These are phyloP conservation scores for Russula vinacea DNA, from an alignment of 768 basidiomycete genomes.

Conservation along the genomic window DNA sequence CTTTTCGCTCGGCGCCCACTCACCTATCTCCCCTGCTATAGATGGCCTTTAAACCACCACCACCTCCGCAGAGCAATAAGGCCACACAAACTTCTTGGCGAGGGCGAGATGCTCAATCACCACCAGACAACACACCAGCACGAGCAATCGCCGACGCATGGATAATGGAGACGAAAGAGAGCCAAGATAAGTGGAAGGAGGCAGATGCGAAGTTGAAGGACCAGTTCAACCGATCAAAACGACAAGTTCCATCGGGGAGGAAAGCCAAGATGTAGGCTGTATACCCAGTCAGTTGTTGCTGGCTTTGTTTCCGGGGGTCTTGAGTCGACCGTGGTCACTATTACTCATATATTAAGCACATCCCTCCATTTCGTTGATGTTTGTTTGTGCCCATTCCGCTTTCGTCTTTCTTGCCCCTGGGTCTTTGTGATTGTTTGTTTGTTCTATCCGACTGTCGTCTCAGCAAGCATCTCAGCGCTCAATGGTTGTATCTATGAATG, in stretches of 20 bases:
- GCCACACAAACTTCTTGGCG: slow-evolving; percentile 24
- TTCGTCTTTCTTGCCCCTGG: no score
- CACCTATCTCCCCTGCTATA: slow-evolving; percentile 6
- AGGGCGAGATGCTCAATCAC: slow-evolving; percentile 19
- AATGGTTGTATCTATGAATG: no score
- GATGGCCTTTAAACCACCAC: slow-evolving; percentile 32
- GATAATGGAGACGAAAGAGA: slow-evolving; percentile 59
- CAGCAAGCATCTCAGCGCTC: no score
- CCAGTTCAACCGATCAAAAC: slow-evolving; percentile 53
- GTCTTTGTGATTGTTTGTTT: no score
- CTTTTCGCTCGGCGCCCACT: background rate
- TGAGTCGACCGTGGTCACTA: slow-evolving; percentile 28
- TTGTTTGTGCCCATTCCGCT: no score
- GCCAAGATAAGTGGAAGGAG: slow-evolving; percentile 57
- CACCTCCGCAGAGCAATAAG: slow-evolving; percentile 29
- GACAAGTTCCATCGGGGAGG: slow-evolving; percentile 35
- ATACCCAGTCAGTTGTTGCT: slow-evolving; percentile 22
- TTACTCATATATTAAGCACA: slow-evolving; percentile 2
- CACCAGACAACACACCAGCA: slow-evolving; percentile 44
- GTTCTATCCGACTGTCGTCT: no score
- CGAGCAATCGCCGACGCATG: slow-evolving; percentile 68
- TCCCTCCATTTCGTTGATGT: no score
- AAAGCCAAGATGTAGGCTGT: slow-evolving; percentile 30
- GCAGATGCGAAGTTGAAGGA: slow-evolving; percentile 48
- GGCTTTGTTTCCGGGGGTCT: slow-evolving; percentile 10